Base-by-base conservation (phyloP, 2,329 filamentous ascomycete species). In the Celoporthe dispersa region DNA sequence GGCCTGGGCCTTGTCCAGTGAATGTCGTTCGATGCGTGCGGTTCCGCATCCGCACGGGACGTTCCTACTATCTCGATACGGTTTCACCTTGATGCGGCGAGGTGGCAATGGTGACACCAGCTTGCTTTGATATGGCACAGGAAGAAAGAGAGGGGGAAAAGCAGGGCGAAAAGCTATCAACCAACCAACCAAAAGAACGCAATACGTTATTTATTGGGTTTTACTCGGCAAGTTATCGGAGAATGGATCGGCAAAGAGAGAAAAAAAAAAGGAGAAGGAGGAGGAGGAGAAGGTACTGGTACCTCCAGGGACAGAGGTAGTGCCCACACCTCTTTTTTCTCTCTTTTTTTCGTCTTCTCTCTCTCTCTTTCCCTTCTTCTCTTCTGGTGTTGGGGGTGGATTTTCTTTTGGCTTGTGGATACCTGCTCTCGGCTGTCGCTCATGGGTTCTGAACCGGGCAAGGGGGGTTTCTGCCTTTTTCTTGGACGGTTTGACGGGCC, bases 51-150 rank as follows among this genome's bases (percentile, higher is more conserved):
- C 60, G n/a, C 60, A 22, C 9, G 37, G 37, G 35, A 16, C 7
- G 60, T 66, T 41, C 68, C 61, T 70, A 64, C 25, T 44, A 70
- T 70, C 66, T 70, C 68, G 68, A 70, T 33, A 60, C 60, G 61
- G 68, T 70, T 70, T 70, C 68, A 70, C 44, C 64, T 60, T 53
- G 59, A 61, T 41, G 57, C 39, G 48, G 39, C 53, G 48, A 66
- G 48, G 55, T 25, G 44, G 28, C 37, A n/a, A 35, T 31, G 35
- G 44, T 31, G 51, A 60, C 35, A 19, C 61, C 44, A 48, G 44
- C 44, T 48, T n/a, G 44, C 12, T 22, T 48, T 48, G 19, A 8
- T n/a, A 48, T n/a, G 22, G 44, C 22, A 48, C 7, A 48, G 19
- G 19, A 48, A 48, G 19, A 39, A 8, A 11, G 22, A 16, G 41